phyloP scores from a whole-genome alignment of 495 filamentous ascomycete species.

The Aspergillus bridgeri region DNA sequence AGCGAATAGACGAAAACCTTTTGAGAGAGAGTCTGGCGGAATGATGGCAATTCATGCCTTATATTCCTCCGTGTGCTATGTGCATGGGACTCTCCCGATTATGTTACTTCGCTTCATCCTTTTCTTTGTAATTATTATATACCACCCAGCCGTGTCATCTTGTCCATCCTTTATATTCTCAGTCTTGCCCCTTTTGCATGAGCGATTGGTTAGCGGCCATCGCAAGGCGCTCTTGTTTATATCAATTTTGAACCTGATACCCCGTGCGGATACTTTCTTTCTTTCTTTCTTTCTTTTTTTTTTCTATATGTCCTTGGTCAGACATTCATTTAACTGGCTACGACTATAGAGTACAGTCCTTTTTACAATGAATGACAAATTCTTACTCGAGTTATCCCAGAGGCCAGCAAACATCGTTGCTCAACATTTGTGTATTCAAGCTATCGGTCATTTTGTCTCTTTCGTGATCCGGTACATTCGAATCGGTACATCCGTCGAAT shows the following conservation, averaged over 20 bases:
- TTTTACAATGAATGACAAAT: not conserved
- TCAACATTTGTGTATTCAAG: not conserved
- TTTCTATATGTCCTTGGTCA: not conserved
- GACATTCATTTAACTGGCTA: not conserved
- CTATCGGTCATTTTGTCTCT: not conserved
- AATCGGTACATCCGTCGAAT: conserved; percentile 50
- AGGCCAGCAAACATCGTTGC: not conserved
- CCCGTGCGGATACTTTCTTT: not conserved
- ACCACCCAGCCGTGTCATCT: not conserved
- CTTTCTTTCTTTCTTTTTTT: not conserved
- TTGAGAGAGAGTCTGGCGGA: conserved; percentile 43
- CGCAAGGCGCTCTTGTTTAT: not conserved
- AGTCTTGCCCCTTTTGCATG: not conserved
- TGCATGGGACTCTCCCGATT: not conserved
- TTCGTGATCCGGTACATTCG: conserved; percentile 36
- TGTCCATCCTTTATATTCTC: not conserved
- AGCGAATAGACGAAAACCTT: conserved; percentile 35
- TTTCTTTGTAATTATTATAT: not conserved
- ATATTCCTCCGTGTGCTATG: conserved; percentile 4
- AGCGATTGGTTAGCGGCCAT: not conserved
- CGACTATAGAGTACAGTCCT: not conserved
- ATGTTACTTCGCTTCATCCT: not conserved
- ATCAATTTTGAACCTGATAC: not conserved
- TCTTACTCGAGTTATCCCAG: not conserved
- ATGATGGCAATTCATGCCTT: conserved; percentile 10